Conservation (phyloP, 352 stramenopile genomes). For the Globisporangium cederbergense region DNA sequence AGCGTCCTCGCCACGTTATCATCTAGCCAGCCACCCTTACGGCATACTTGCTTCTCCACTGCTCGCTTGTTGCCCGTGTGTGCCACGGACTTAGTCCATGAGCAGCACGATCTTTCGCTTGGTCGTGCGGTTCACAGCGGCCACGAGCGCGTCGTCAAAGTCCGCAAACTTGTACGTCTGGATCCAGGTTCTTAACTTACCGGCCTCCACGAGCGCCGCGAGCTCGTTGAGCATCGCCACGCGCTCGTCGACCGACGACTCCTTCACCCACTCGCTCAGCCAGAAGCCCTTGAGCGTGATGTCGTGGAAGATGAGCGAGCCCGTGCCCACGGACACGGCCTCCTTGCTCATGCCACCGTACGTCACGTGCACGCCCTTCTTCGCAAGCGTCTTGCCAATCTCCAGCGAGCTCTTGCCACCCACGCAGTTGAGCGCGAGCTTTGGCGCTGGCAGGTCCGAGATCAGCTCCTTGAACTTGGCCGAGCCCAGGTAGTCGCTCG, state of each 20-base stretch:
- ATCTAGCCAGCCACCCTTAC: no score
- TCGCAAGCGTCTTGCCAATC: slow-evolving; percentile 63
- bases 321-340: slow-evolving; percentile 57
- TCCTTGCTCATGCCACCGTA: slow-evolving; percentile 83
- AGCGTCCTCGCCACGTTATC: no score
- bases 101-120: slow-evolving; percentile 84
- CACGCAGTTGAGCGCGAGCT: slow-evolving; percentile 83
- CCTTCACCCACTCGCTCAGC: slow-evolving; percentile 81
- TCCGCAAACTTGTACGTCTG: slow-evolving; percentile 84
- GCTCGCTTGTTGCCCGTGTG: neutral
- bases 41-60: neutral
- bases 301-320: slow-evolving; percentile 82
- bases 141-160: slow-evolving; percentile 74
- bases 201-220: slow-evolving; percentile 54
- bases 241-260: slow-evolving; percentile 58
- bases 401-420: slow-evolving; percentile 67
- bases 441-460: slow-evolving; percentile 74
- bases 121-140: slow-evolving; percentile 71
- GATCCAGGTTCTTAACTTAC: slow-evolving; percentile 83
- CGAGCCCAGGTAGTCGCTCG: slow-evolving; percentile 66
- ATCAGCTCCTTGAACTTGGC: slow-evolving; percentile 86
- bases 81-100: slow-evolving; percentile 54
- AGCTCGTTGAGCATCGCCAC: slow-evolving; percentile 67
- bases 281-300: slow-evolving; percentile 88
- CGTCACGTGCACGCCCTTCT: slow-evolving; percentile 77